Percentiles rank a stretch among this genome's conserved stretches.
phyloP scores from a whole-genome alignment of 1,284 basidiomycete species.

The Pterulicium gracile region DNA sequence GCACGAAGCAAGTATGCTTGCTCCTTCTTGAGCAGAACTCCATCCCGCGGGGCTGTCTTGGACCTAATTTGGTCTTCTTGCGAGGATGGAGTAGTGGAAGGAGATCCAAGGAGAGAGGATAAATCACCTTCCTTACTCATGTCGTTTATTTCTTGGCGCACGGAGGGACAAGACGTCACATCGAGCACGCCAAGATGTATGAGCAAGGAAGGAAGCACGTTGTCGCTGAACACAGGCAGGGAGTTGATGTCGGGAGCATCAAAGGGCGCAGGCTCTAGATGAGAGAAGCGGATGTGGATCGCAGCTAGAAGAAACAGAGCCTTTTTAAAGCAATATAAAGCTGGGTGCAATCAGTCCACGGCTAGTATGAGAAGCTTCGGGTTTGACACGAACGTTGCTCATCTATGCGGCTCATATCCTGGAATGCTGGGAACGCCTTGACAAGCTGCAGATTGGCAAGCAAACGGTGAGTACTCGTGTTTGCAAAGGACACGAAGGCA shows the following conservation, averaged over 20 bases:
- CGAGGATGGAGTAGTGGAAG: not conserved
- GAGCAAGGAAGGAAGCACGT: conserved; percentile 78
- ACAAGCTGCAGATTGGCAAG: conserved; percentile 40
- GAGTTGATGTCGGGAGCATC: conserved; percentile 47
- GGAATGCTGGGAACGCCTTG: conserved; percentile 64
- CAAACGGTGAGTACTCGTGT: not conserved
- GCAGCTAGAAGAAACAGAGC: conserved; percentile 75
- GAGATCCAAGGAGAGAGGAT: conserved; percentile 24
- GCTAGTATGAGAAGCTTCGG: conserved; percentile 4
- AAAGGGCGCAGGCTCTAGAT: conserved; percentile 37
- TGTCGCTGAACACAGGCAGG: conserved; percentile 77
- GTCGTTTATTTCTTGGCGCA: not conserved
- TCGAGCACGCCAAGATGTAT: conserved; percentile 69
- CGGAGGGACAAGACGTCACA: conserved; percentile 29
- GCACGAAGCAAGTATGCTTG: conserved; percentile 75
- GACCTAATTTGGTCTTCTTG: conserved; percentile 9
- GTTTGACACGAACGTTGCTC: conserved; percentile 40
- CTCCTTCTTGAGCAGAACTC: conserved; percentile 44
- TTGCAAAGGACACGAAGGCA: conserved; percentile 4
- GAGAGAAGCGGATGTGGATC: conserved; percentile 52
- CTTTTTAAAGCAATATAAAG: conserved; percentile 82
- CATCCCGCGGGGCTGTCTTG: conserved; percentile 38
- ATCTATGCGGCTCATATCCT: conserved; percentile 57
- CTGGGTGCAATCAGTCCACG: conserved; percentile 22
- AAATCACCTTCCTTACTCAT: not conserved